Conservation (phyloP, 2,329 filamentous ascomycete species). For the Alternaria rosae region DNA sequence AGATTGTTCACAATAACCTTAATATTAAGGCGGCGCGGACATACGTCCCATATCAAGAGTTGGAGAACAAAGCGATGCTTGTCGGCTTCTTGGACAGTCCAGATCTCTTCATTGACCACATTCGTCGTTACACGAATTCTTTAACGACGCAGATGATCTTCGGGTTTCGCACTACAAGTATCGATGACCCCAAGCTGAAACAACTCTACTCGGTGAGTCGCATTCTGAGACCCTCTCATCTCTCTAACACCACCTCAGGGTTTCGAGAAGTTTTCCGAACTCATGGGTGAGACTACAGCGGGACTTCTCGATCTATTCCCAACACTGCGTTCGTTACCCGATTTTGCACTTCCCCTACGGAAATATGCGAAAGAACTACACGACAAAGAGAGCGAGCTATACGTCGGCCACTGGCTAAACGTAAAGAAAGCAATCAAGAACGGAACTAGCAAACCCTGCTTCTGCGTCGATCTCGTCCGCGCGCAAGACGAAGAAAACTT, state of each 20-base stretch:
- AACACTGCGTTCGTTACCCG: conserved; percentile 51
- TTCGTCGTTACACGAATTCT: conserved; percentile 59
- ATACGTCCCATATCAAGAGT: conserved; percentile 60
- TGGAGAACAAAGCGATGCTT: conserved; percentile 65
- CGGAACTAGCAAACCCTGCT: conserved; percentile 27
- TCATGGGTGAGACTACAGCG: conserved; percentile 53
- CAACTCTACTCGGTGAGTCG: conserved; percentile 21
- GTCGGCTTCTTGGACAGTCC: conserved; percentile 57
- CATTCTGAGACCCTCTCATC: neutral
- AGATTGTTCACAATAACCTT: conserved; percentile 27
- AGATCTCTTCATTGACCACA: conserved; percentile 53
- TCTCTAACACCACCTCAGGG: conserved; percentile 50
- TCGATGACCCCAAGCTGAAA: conserved; percentile 24
- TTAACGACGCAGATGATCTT: conserved; percentile 61
- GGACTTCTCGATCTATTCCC: conserved; percentile 59
- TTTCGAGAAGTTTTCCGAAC: conserved; percentile 52
- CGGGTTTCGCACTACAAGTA: conserved; percentile 47
- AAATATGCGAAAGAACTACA: conserved; percentile 55
- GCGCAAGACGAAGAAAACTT: conserved; percentile 30
- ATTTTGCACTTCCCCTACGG: conserved; percentile 41
- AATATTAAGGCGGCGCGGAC: conserved; percentile 28
- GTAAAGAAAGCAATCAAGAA: conserved; percentile 27
- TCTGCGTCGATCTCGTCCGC: conserved; percentile 31
- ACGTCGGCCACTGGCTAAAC: conserved; percentile 30
- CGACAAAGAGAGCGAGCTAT: conserved; percentile 50